phyloP scores from a whole-genome alignment of 352 stramenopile species.

The Globisporangium apiculatum region DNA sequence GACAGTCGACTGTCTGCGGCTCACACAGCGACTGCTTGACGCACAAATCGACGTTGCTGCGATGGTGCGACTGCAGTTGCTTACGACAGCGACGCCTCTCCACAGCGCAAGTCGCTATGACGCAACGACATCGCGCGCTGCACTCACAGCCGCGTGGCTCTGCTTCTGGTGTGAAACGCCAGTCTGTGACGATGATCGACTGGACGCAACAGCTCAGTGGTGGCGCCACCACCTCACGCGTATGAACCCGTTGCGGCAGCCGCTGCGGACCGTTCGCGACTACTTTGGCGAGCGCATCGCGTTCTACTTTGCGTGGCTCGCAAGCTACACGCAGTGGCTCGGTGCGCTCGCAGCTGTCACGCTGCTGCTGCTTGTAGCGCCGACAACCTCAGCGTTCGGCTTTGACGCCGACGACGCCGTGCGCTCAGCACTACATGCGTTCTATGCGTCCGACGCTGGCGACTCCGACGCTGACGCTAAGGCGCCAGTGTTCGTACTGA shows the following conservation, averaged over 20 bases:
- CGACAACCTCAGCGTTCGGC: not conserved
- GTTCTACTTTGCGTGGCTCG: slow-evolving; percentile 90
- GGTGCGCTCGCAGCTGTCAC: slow-evolving; percentile 33
- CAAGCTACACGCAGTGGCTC: slow-evolving; percentile 73
- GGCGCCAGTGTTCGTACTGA: slow-evolving; percentile 2
- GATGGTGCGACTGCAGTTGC: slow-evolving; percentile 20
- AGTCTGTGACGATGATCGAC: too few species aligned
- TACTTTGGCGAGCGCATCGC: slow-evolving; percentile 87
- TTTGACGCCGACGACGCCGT: slow-evolving; percentile 6
- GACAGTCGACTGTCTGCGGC: slow-evolving; percentile 49
- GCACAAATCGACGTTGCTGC: slow-evolving; percentile 35
- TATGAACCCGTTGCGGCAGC: slow-evolving; percentile 54
- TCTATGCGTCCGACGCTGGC: slow-evolving; percentile 15
- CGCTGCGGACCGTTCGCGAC: slow-evolving; percentile 61
- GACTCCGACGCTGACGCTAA: too few species aligned
- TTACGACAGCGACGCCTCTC: slow-evolving; percentile 30
- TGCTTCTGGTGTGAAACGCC: slow-evolving; percentile 34
- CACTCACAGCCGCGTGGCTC: slow-evolving; percentile 40
- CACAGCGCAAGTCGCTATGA: slow-evolving; percentile 60
- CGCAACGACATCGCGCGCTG: slow-evolving; percentile 15
- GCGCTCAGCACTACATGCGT: slow-evolving; percentile 16
- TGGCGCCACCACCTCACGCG: slow-evolving; percentile 31
- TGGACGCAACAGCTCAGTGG: slow-evolving; percentile 16
- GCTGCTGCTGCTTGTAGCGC: slow-evolving; percentile 15
- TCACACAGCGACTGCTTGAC: slow-evolving; percentile 39